Evolutionary conservation across 805 yeast species (phyloP), one percentile per base, ranked within the genome.

Genomic region (Cyberlindnera mycetangii): DNA sequence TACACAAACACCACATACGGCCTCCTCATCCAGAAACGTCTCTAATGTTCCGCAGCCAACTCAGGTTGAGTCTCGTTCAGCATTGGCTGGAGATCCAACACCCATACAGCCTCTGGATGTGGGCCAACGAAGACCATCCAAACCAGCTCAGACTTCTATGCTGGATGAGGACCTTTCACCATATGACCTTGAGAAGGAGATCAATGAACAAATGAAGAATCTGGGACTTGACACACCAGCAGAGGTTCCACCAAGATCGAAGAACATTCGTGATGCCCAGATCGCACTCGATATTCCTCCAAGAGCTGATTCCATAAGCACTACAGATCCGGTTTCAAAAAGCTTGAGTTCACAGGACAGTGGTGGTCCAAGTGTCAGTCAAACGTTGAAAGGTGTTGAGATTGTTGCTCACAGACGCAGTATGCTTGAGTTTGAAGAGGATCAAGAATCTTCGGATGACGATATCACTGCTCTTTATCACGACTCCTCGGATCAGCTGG

Each of bases 381-480:
- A 50, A 17, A 53, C 58, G 2, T 14, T 53, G 16, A 42, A 43
- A 34, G 57, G 64, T 12, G 60, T 68, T 30, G 62, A 65, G 27
- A 62, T 67, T 32, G 57, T 61, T 16, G 60, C 64, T 0, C 70
- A 65, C 41, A 54, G 58, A 45, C 61, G 52, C 32, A 60, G 65
- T 12, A 28, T 49, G 12, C 18, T 33, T 10, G 65, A 64, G 22
- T 56, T 53, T 37, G 45, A 44, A 20, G 20, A 39, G 9, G 56
- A 52, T 4, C 39, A 49, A 37, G 49, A 52, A 12, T 42, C 48
- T 6, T 52, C 45, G 5, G 64, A 58, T 3, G 69, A 61, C 14
- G 69, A 61, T 34, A 48, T 53, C 3, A 56, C 59, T 3, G 60
- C 51, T 31, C 36, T 55, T 2, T 58, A 60, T 33, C 46, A 49